Evolutionary conservation across 176 grass and related monocot genomes (phyloP).

Genomic region (Aegilops longissima): DNA sequence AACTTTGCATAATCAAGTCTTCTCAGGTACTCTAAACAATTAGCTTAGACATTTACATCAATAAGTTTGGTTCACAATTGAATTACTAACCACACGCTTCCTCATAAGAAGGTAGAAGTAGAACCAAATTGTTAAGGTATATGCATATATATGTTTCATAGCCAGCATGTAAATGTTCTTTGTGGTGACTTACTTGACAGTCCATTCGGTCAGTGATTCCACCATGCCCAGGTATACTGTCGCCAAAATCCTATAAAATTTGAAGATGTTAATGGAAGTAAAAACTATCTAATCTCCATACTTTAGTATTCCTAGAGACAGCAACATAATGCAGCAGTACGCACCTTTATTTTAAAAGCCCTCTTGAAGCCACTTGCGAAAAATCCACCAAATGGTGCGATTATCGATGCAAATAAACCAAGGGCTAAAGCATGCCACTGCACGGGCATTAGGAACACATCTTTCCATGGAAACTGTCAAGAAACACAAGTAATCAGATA

Average conservation of each 20-base stretch:
- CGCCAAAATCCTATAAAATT: conserved; percentile 84
- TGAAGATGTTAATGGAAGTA: conserved; percentile 21
- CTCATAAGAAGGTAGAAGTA: background rate
- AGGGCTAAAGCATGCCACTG: conserved; percentile 96
- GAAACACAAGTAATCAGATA: conserved; percentile 33
- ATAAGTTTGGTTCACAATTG: background rate
- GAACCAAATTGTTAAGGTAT: background rate
- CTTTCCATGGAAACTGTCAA: conserved; percentile 84
- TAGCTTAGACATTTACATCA: background rate
- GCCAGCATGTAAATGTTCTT: background rate
- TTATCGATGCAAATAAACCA: conserved; percentile 97
- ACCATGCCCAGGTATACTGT: conserved; percentile 97
- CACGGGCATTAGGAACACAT: conserved; percentile 76
- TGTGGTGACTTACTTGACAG: background rate
- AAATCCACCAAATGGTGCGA: conserved; percentile 99
- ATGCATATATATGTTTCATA: conserved; percentile 13
- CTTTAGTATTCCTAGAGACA: background rate
- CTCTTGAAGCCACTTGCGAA: conserved; percentile 97
- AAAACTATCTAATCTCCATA: background rate
- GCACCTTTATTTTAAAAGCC: conserved; percentile 95
- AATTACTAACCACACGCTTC: background rate
- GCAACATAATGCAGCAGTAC: background rate
- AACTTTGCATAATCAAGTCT: background rate
- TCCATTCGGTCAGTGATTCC: conserved; percentile 99
- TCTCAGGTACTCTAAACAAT: background rate